A percentile compares a stretch with the other conserved stretches of the same genome.
These are phyloP conservation scores for Austroboletus eburneus DNA, from an alignment of 768 basidiomycete genomes.

Conservation along the genomic window DNA sequence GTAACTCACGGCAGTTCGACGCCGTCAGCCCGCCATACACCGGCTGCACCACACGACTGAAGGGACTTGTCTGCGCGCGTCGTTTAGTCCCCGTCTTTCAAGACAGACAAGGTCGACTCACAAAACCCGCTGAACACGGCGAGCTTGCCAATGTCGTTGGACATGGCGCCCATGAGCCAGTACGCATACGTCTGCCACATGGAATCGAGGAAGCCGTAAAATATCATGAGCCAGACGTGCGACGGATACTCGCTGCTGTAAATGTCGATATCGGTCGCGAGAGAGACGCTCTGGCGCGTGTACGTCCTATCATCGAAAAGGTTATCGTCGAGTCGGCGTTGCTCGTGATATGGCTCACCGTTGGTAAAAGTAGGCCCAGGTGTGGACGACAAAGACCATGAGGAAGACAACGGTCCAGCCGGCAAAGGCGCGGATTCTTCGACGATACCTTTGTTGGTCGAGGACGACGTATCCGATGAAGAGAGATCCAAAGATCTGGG, in stretches of 20 bases:
- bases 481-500: conserved; percentile 75
- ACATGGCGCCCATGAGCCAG: conserved; percentile 87
- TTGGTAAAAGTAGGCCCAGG: conserved; percentile 79
- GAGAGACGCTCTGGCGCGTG: conserved; percentile 48
- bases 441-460: conserved; percentile 51
- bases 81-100: not conserved
- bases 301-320: conserved; percentile 33
- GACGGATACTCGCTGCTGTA: conserved; percentile 50
- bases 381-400: conserved; percentile 67
- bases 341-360: conserved; percentile 38
- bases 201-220: conserved; percentile 73
- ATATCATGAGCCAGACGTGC: conserved; percentile 61
- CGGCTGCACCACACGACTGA: conserved; percentile 71
- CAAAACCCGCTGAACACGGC: conserved; percentile 83
- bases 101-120: conserved; percentile 36
- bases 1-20: conserved; percentile 53
- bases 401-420: conserved; percentile 64
- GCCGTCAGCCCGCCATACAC: conserved; percentile 69
- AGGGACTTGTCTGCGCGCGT: conserved; percentile 57
- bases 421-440: conserved; percentile 65
- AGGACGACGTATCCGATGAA: conserved; percentile 63
- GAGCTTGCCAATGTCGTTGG: conserved; percentile 73
- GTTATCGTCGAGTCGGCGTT: not conserved
- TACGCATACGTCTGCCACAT: conserved; percentile 86
- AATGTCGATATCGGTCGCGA: conserved; percentile 51